Evolutionary conservation across 345 rosid species (phyloP), one percentile per base, ranked within the genome.

Genomic region (Reutealis trisperma): DNA sequence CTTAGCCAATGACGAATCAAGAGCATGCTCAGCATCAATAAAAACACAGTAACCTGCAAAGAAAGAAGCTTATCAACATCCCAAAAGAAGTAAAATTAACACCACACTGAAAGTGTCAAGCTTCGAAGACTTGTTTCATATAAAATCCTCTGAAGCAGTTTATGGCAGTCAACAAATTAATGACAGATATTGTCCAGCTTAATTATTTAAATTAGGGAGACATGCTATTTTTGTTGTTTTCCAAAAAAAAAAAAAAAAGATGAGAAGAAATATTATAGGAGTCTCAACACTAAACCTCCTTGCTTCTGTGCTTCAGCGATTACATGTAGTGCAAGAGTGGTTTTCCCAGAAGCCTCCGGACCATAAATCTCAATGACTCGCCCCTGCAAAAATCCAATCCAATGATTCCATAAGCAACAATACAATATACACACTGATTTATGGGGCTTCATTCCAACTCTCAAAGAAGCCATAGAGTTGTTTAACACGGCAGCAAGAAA

Each of bases 261-360:
- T 13, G 12, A 47, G 32, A 67, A 71, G 42, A 57, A 49, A 69
- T 27, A 24, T 12, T 55, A 2, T 32, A 16, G 47, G 30, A 47
- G 30, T 55, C 16, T 63, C 30, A 77, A 59, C 30, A 76, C 47
- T 30, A 18, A 82, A 95, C 99, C 99, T 96, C 99, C 99, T 87
- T 83, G 90, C 83, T 89, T 96, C 72, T 96, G 99, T 66, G 98
- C 89, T 88, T 96, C 99, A 63, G 97, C 99, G 83, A 96, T 94
- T 73, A 89, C 97, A 82, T 94, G 99, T 37, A 94, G 88, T 37
- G 94, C 97, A 75, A 96, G 94, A 64, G 99, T 96, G 59, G 99
- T 96, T 83, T 96, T 96, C 37, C 99, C 99, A 77, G 98, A 96
- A 65, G 99, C 99, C 89, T 94, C 99, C 10, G 99, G 99, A 68